Evolutionary conservation across 1,139 yeast genomes (phyloP).

Genomic region (Blastobotrys capitulatus): DNA sequence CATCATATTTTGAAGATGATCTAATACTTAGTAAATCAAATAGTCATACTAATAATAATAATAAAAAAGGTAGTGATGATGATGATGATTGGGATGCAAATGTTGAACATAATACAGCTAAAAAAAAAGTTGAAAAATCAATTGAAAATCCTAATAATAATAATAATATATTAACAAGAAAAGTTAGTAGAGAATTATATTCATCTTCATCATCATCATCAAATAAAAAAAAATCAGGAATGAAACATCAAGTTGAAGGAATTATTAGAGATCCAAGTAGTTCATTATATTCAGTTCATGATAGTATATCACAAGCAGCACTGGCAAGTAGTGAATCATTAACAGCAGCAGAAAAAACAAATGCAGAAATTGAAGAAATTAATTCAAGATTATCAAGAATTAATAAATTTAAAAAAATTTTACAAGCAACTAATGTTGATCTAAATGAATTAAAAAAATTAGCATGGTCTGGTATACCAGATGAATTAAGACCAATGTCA

Average conservation of each 20-base stretch:
- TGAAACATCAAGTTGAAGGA: constrained; percentile 33
- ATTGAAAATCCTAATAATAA: constrained; percentile 21
- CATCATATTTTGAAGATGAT: constrained; percentile 58
- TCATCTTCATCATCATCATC: too few relatives aligned
- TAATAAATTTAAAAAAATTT: constrained; percentile 57
- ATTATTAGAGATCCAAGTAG: constrained; percentile 38
- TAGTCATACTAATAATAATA: constrained; percentile 69
- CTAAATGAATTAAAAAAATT: constrained; percentile 63
- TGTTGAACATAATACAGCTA: constrained; percentile 48
- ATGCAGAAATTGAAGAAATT: constrained; percentile 48
- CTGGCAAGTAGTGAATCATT: constrained; percentile 8
- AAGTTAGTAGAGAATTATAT: constrained; percentile 17
- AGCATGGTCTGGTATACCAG: constrained; percentile 94
- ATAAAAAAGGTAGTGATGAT: constrained; percentile 35
- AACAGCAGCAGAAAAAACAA: constrained; percentile 22
- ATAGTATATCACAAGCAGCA: constrained; percentile 20
- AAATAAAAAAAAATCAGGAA: constrained; percentile 25
- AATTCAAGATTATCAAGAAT: constrained; percentile 59
- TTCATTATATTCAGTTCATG: constrained; percentile 34
- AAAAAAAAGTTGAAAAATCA: constrained; percentile 29
- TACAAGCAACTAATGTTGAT: constrained; percentile 60
- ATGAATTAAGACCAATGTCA: constrained; percentile 68
- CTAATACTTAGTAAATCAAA: too few relatives aligned
- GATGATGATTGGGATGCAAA: constrained; percentile 95
- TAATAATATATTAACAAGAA: too few relatives aligned